Percentiles rank a stretch among this genome's conserved stretches.
These are phyloP conservation scores for Solanum pinnatisectum DNA, from an alignment of 257 asterid genomes.

Conservation along the genomic window DNA sequence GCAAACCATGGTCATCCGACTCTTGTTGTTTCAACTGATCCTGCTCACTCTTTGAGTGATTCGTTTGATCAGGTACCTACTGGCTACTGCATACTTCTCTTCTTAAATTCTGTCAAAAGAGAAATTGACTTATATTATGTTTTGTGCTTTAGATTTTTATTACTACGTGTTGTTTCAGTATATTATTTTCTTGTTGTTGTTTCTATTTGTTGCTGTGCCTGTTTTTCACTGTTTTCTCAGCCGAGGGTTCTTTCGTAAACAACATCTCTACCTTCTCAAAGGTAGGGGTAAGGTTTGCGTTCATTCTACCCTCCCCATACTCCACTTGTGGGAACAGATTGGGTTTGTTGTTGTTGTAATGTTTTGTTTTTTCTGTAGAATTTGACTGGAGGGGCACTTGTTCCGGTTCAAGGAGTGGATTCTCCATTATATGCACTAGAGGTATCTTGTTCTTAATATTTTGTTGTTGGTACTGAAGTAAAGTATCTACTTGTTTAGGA, in stretches of 20 bases:
- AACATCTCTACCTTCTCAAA: not conserved
- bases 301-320: not conserved
- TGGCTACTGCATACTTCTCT: not conserved
- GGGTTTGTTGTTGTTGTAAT: not conserved
- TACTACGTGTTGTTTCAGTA: not conserved
- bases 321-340: not conserved
- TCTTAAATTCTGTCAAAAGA: not conserved
- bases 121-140: not conserved
- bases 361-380: constrained; percentile 24
- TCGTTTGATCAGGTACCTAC: constrained; percentile 62
- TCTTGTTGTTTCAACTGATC: constrained; percentile 59
- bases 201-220: not conserved
- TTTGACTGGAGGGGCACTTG: constrained; percentile 62
- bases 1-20: constrained; percentile 62
- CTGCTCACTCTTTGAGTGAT: constrained; percentile 76
- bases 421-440: constrained; percentile 67
- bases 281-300: not conserved
- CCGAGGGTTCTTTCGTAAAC: not conserved
- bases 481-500: not conserved
- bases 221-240: not conserved
- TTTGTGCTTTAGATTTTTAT: not conserved
- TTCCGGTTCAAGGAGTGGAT: constrained; percentile 61
- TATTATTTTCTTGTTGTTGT: not conserved
- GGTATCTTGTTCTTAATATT: constrained; percentile 18
- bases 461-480: not conserved